These are phyloP conservation scores for Trypanosoma melophagium DNA, from an alignment of 208 protist genomes.

Conservation along the genomic window DNA sequence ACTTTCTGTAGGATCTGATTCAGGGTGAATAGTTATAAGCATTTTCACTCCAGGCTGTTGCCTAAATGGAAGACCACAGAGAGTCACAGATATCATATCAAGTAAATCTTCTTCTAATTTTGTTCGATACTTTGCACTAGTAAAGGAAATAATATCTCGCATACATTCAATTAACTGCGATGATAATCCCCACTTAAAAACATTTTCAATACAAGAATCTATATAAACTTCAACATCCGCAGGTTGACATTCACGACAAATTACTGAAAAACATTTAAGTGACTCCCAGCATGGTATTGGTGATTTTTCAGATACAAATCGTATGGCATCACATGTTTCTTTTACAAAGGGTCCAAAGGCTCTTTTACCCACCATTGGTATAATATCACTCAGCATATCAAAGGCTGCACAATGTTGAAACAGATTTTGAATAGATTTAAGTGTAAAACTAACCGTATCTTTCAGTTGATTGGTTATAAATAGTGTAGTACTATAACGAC, in stretches of 20 bases:
- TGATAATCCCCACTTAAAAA: constrained; percentile 87
- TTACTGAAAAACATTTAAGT: constrained; percentile 50
- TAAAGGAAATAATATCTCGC: constrained; percentile 71
- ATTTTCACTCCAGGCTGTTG: constrained; percentile 44
- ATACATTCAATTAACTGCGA: constrained; percentile 82
- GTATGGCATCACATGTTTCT: constrained; percentile 56
- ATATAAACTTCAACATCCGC: constrained; percentile 73
- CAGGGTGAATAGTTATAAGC: constrained; percentile 16
- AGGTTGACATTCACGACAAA: constrained; percentile 59
- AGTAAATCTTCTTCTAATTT: constrained; percentile 81
- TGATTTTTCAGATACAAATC: constrained; percentile 50
- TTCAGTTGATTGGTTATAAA: constrained; percentile 79
- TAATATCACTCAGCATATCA: constrained; percentile 79
- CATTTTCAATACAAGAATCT: constrained; percentile 68
- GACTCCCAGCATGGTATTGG: constrained; percentile 74
- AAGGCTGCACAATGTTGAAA: constrained; percentile 62
- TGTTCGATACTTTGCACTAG: constrained; percentile 49
- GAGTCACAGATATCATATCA: constrained; percentile 88
- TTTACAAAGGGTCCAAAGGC: constrained; percentile 67
- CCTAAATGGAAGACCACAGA: constrained; percentile 82
- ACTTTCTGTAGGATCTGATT: constrained; percentile 51
- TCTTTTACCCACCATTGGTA: constrained; percentile 57
- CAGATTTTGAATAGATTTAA: constrained; percentile 55
- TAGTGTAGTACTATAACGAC: constrained; percentile 62
- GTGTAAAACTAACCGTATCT: constrained; percentile 68